These are phyloP conservation scores for Globisporangium acanthophoron DNA, from an alignment of 352 stramenopile species.

Conservation along the genomic window DNA sequence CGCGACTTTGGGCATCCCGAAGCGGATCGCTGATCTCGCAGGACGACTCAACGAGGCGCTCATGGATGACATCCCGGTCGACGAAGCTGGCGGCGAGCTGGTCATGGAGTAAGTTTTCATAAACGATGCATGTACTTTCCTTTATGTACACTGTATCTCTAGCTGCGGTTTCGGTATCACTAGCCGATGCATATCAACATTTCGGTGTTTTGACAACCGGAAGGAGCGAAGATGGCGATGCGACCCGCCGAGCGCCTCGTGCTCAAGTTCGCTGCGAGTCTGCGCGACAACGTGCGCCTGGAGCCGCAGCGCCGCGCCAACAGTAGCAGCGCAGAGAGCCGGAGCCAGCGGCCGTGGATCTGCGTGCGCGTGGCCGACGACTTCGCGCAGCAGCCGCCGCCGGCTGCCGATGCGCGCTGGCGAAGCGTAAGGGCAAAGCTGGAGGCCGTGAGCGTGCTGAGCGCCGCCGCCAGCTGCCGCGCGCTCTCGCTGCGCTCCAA, in stretches of 20 bases:
- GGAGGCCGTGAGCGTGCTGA: conserved; percentile 24
- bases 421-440: conserved; percentile 6
- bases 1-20: conserved; percentile 56
- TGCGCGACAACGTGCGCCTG: conserved; percentile 14
- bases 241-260: conserved; percentile 13
- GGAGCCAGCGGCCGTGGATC: conserved; percentile 9
- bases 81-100: conserved; percentile 15
- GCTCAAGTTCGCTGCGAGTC: conserved; percentile 13
- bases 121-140: no score
- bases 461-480: conserved; percentile 14
- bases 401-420: not conserved
- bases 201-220: no score
- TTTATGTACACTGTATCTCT: no score
- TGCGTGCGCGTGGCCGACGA: conserved; percentile 12
- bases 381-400: not conserved
- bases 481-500: conserved; percentile 27
- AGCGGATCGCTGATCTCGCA: conserved; percentile 65
- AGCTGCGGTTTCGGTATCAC: no score
- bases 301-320: conserved; percentile 3
- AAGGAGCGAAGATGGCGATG: conserved; percentile 3
- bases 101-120: conserved; percentile 20
- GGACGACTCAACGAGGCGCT: conserved; percentile 57
- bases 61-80: conserved; percentile 60
- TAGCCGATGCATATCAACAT: no score
- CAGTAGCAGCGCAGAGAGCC: not conserved